Conservation (phyloP, 2,329 filamentous ascomycete genomes). For the Aspergillus unguis region DNA sequence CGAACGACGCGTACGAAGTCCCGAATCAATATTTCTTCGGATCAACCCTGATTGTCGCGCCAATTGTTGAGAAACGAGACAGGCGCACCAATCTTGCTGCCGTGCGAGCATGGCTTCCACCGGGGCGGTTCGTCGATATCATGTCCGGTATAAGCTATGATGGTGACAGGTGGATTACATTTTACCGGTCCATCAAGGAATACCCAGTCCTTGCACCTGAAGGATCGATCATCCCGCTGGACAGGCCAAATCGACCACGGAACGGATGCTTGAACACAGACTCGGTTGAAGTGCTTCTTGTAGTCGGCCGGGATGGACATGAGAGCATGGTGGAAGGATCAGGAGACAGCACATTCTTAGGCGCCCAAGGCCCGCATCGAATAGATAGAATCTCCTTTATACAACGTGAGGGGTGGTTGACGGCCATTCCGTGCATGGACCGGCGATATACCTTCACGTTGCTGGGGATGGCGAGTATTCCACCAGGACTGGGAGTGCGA, state of each 20-base stretch:
- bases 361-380: constrained; percentile 1
- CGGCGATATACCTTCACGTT: constrained; percentile 4
- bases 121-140: constrained; percentile 53
- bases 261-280: constrained; percentile 21
- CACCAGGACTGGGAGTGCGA: constrained; percentile 14
- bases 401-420: constrained; percentile 13
- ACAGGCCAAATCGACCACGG: constrained; percentile 31
- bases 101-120: constrained; percentile 57
- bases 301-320: constrained; percentile 45
- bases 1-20: constrained; percentile 53
- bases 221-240: constrained; percentile 58
- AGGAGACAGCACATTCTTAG: constrained; percentile 13
- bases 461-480: background rate
- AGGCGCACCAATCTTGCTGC: constrained; percentile 46
- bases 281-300: constrained; percentile 26
- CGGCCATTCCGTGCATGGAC: background rate
- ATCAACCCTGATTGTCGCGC: constrained; percentile 54
- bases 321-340: constrained; percentile 52
- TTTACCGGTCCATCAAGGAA: constrained; percentile 50
- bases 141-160: constrained; percentile 59
- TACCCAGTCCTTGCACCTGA: constrained; percentile 55
- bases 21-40: constrained; percentile 62
- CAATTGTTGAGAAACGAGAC: constrained; percentile 54
- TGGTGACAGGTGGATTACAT: constrained; percentile 50
- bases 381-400: constrained; percentile 17